Evolutionary conservation across 495 filamentous ascomycete species (phyloP).

Genomic region (Sabuloglossum arenarium): DNA sequence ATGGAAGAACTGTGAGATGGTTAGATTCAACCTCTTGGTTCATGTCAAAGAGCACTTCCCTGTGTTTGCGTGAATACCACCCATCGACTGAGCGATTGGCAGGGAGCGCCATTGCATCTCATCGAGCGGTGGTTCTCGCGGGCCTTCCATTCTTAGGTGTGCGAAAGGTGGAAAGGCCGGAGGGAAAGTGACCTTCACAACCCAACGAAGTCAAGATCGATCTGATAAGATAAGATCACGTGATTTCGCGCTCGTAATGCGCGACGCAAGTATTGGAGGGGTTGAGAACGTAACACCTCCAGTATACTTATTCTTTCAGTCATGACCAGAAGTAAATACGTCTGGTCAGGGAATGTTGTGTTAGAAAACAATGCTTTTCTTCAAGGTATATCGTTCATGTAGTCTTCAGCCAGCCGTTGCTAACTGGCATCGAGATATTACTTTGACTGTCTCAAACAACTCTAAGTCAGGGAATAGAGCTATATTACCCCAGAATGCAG

Average conservation of each 20-base stretch:
- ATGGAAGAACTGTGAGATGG: constrained; percentile 45
- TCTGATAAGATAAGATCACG: neutral
- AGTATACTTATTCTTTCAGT: neutral
- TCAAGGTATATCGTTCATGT: neutral
- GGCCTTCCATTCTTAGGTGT: neutral
- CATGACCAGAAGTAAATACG: neutral
- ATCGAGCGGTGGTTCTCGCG: constrained; percentile 43
- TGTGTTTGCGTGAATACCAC: constrained; percentile 27
- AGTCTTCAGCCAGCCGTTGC: neutral
- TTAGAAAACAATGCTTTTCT: neutral
- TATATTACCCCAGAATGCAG: neutral
- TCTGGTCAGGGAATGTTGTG: neutral
- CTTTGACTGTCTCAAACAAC: neutral
- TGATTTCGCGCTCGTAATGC: neutral
- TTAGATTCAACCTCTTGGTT: neutral
- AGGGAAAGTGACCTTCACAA: too few relatives aligned
- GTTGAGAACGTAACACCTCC: neutral
- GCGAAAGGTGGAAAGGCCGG: too few relatives aligned
- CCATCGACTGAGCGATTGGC: constrained; percentile 35
- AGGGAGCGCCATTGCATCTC: constrained; percentile 60
- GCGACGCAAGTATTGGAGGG: neutral
- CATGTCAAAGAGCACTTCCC: constrained; percentile 2
- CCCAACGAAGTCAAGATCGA: too few relatives aligned
- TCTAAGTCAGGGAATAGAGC: neutral
- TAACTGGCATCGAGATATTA: neutral